A percentile compares a stretch with the other conserved stretches of the same genome.
phyloP scores from a whole-genome alignment of 805 yeast genomes.

The Suhomyces sp. region DNA sequence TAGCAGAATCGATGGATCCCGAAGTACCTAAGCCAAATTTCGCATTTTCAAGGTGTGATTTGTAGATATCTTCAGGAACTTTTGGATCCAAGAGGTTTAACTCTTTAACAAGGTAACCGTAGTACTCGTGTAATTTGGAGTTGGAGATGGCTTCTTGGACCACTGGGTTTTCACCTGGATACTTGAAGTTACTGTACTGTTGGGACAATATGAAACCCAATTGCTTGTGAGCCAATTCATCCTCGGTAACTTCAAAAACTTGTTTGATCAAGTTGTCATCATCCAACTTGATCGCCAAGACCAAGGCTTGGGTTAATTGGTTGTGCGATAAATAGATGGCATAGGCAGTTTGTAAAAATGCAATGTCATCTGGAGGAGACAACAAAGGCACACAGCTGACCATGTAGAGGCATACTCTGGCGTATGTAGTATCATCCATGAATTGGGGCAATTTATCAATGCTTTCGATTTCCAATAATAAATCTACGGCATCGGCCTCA shows the following conservation, averaged over 20 bases:
- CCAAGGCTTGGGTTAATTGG: constrained; percentile 85
- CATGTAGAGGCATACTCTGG: constrained; percentile 91
- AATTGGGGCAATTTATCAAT: constrained; percentile 79
- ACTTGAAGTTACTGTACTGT: constrained; percentile 77
- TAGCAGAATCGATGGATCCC: constrained; percentile 74
- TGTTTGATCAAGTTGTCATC: constrained; percentile 73
- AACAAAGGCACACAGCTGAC: constrained; percentile 94
- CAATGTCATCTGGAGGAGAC: constrained; percentile 90
- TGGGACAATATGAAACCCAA: constrained; percentile 85
- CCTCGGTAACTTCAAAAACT: constrained; percentile 80
- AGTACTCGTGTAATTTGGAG: constrained; percentile 74
- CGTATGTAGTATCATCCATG: constrained; percentile 80
- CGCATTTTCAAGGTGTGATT: constrained; percentile 79
- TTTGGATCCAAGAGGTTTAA: constrained; percentile 86
- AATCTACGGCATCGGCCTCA: constrained; percentile 97
- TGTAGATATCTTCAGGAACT: constrained; percentile 92
- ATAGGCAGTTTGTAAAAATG: constrained; percentile 85
- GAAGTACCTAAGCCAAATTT: constrained; percentile 60
- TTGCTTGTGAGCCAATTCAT: constrained; percentile 77
- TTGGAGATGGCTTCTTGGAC: constrained; percentile 87
- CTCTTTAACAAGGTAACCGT: constrained; percentile 77
- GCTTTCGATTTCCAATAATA: constrained; percentile 83
- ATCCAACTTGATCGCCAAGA: constrained; percentile 85
- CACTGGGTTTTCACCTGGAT: constrained; percentile 57
- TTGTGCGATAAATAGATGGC: constrained; percentile 76